phyloP scores from a whole-genome alignment of 257 asterid genomes.

The Solanum dulcamara region DNA sequence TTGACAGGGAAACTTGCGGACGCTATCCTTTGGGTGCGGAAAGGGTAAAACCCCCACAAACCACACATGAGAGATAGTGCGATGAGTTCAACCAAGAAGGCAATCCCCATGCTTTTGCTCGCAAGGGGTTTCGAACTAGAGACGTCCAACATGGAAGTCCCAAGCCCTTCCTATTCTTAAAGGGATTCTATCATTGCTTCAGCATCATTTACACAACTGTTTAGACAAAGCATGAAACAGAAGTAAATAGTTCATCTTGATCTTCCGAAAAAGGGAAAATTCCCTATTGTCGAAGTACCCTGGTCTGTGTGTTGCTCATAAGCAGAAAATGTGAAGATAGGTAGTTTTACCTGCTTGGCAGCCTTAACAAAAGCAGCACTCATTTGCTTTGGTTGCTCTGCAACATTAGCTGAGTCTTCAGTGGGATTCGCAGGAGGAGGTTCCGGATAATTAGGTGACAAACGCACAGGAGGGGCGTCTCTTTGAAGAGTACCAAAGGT shows the following conservation, averaged over 20 bases:
- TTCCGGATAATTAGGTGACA: constrained; percentile 80
- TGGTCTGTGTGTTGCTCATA: background rate
- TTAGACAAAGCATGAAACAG: background rate
- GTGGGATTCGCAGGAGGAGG: constrained; percentile 41
- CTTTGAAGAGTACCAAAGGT: constrained; percentile 79
- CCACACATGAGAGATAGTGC: no score
- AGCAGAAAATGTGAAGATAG: background rate
- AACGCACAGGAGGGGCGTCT: constrained; percentile 62
- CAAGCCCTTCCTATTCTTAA: background rate
- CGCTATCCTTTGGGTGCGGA: no score
- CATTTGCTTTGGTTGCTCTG: constrained; percentile 72
- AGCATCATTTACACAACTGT: background rate
- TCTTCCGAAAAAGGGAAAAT: background rate
- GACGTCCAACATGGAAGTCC: no score
- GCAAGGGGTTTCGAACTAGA: no score
- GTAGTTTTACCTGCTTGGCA: constrained; percentile 53
- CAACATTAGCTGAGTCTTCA: constrained; percentile 46
- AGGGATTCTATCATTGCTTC: background rate
- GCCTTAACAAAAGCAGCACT: constrained; percentile 81
- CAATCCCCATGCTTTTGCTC: no score
- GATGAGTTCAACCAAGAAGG: no score
- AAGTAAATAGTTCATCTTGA: background rate
- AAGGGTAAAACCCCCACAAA: no score
- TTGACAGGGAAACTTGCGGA: no score
- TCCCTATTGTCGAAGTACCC: background rate